phyloP scores from a whole-genome alignment of 1,284 basidiomycete genomes.

The Ceratobasidium sp. region DNA sequence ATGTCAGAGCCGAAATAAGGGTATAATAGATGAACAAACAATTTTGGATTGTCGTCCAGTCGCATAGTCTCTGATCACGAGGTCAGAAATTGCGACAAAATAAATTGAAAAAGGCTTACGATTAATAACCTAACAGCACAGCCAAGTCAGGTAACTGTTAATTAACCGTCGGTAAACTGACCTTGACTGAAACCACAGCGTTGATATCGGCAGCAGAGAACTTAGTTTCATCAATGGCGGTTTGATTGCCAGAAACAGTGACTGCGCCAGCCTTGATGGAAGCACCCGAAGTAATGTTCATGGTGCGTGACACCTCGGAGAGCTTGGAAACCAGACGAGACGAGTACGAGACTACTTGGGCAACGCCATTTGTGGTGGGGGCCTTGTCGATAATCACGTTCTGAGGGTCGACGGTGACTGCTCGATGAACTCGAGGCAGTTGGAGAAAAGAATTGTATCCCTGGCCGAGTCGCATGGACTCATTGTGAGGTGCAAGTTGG shows the following conservation, averaged over 20 bases:
- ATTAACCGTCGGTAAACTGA: too few relatives aligned
- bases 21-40: too few relatives aligned
- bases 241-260: slow-evolving; percentile 1
- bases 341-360: slow-evolving; percentile 11
- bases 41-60: too few relatives aligned
- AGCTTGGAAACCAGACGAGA: slow-evolving; percentile 5
- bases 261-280: slow-evolving; percentile 10
- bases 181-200: slow-evolving; percentile 6
- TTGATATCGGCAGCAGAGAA: slow-evolving; percentile 3
- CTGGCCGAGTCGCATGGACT: slow-evolving; percentile 25
- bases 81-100: too few relatives aligned
- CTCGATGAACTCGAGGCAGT: background rate
- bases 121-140: too few relatives aligned
- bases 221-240: slow-evolving; percentile 15
- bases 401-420: background rate
- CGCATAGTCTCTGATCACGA: too few relatives aligned
- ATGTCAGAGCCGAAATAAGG: too few relatives aligned
- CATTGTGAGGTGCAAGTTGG: slow-evolving; percentile 11
- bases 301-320: slow-evolving; percentile 6
- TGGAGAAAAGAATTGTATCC: slow-evolving; percentile 21
- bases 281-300: slow-evolving; percentile 10
- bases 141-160: too few relatives aligned
- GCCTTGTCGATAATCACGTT: background rate
- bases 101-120: too few relatives aligned
- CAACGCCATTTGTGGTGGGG: background rate